Base-by-base conservation (phyloP, 169 alveolate genomes). In the Cryptosporidium meleagridis region DNA sequence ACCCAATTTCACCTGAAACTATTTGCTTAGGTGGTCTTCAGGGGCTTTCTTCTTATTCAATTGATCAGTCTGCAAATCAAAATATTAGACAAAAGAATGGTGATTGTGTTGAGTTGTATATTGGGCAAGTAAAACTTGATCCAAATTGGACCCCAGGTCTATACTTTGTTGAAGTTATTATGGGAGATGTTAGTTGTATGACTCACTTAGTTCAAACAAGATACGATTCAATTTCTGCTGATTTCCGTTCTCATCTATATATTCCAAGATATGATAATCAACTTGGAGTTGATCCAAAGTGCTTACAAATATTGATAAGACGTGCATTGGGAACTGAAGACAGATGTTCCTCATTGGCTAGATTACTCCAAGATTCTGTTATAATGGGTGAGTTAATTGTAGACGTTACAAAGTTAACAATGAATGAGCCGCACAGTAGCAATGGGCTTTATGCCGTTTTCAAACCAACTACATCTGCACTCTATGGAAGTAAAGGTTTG, bases 171-270 rank as follows among this genome's bases (percentile, higher is more conserved):
- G 89, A 80, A 48, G 89, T 80, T 23, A 80, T 80, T 37, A 80
- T 80, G 89, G 89, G 89, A 14, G 89, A 80, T 44, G 89, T 80
- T 5, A 80, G 89, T 62, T 80, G 89, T n/a, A 65, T 80, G 73
- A 80, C 89, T 21, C 89, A 80, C 31, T 80, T 80, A 44, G 89
- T 80, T 23, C 89, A 80, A 65, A 80, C 89, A 48, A 51, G 89
- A 23, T 80, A 80, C 26, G 89, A 80, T 80, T 62, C 80, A 33
- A 65, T 65, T 0, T 59, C 75, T 44, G 89, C 89, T n/a, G 89
- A 80, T 62, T 80, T 80, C 26, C 89, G 89, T 33, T 80, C 89
- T 33, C 89, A 80, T 59, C 23, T 80, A 37, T 80, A 80, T 67
- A 80, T 80, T 80, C 89, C 89, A 45, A 80, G 80, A 67, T 80